Conservation (phyloP, 1,284 basidiomycete genomes). For the Gymnopus androsaceus region DNA sequence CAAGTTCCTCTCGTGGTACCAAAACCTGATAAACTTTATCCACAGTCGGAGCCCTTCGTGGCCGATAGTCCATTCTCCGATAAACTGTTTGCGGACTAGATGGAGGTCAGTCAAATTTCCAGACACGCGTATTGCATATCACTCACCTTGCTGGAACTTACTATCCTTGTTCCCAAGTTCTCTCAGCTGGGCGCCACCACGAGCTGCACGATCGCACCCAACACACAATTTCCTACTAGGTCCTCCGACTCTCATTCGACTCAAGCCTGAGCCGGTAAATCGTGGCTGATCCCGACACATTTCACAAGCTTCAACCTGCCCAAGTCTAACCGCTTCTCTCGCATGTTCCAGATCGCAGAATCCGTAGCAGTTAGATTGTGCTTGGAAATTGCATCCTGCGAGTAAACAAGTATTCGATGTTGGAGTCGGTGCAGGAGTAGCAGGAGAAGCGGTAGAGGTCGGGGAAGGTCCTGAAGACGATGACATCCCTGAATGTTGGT, state of each 20-base stretch:
- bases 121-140: not conserved
- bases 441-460: not conserved
- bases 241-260: slow-evolving; percentile 21
- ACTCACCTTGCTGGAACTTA: slow-evolving; percentile 42
- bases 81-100: slow-evolving; percentile 45
- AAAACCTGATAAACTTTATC: slow-evolving; percentile 56
- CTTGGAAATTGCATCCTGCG: slow-evolving; percentile 50
- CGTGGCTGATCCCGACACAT: slow-evolving; percentile 48
- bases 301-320: slow-evolving; percentile 47
- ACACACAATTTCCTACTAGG: slow-evolving; percentile 37
- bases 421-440: not conserved
- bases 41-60: slow-evolving; percentile 38
- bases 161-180: slow-evolving; percentile 41
- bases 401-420: slow-evolving; percentile 43
- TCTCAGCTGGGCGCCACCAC: slow-evolving; percentile 37
- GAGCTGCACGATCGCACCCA: slow-evolving; percentile 42
- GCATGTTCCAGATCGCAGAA: slow-evolving; percentile 62
- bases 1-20: slow-evolving; percentile 39
- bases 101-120: too few species aligned
- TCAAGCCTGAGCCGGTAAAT: slow-evolving; percentile 21
- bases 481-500: not conserved
- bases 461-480: not conserved
- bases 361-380: slow-evolving; percentile 45
- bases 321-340: slow-evolving; percentile 51
- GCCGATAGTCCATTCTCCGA: slow-evolving; percentile 49